Evolutionary conservation across 441 rosid genomes (phyloP), one percentile per base, ranked within the genome.

Genomic region (Gossypium trilobum): DNA sequence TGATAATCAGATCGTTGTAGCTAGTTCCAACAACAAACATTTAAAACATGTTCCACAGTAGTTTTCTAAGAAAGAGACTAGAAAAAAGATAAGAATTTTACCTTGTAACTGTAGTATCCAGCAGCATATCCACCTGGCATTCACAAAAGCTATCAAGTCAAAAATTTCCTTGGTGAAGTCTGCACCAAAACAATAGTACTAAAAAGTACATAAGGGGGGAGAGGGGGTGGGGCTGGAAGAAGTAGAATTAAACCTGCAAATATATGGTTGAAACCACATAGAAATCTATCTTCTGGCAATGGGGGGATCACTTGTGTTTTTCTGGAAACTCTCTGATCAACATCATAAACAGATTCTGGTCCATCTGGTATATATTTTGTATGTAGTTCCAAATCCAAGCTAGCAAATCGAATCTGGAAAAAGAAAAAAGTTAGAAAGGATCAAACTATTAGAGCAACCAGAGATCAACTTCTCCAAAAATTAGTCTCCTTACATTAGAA

Each of bases 41-140:
- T 67, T 6, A 2, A 67, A 67, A 67, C 44, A 67, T 67, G 44
- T 25, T 42, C 33, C 5, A n/a, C 17, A 11, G 13, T 44, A 65
- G 36, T 22, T 44, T 44, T 44, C 31, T 20, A 5, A 19, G 29
- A 20, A 64, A 42, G 13, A n/a, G 4, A 50, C 31, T 11, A 11
- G 54, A 64, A 22, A 72, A 46, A 71, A 57, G 58, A 69, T 58
- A 56, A n/a, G 11, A 58, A 58, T 14, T 20, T 20, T 83, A 93
- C 98, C 97, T 94, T 90, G 83, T 93, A 93, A 74, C 97, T 91
- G 79, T 93, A 93, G 76, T 93, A 91, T 68, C 98, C 98, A 66
- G 98, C 97, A 54, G 93, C 96, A 79, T 93, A 91, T 75, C 95
- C 96, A 66, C 97, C 97, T 93, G 78, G 17, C 55, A 72, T 57